phyloP scores from a whole-genome alignment of 108 stramenopile species.

The Cyclotella baltica region DNA sequence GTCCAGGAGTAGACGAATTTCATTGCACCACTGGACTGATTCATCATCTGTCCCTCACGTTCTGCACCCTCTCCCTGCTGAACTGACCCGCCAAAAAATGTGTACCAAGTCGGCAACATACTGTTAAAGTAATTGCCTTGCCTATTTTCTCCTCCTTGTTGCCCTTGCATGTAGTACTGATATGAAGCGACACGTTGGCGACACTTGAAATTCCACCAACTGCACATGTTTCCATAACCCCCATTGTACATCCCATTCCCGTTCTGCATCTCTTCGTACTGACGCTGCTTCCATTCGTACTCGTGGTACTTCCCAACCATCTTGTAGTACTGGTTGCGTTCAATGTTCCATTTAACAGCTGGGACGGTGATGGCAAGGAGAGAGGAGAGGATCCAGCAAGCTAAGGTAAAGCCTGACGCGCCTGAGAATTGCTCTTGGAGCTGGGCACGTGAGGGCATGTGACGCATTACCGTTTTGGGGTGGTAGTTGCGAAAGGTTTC shows the following conservation, averaged over 20 bases:
- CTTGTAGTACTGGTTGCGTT: slow-evolving; percentile 51
- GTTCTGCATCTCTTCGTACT: slow-evolving; percentile 52
- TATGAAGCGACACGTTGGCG: slow-evolving; percentile 27
- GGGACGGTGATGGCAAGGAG: slow-evolving; percentile 53
- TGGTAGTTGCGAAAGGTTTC: background rate
- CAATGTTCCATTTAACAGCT: slow-evolving; percentile 37
- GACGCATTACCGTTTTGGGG: slow-evolving; percentile 7
- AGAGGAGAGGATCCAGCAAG: slow-evolving; percentile 36
- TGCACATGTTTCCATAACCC: slow-evolving; percentile 45
- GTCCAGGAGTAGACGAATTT: slow-evolving; percentile 64
- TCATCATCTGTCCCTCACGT: slow-evolving; percentile 48
- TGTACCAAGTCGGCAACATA: slow-evolving; percentile 54
- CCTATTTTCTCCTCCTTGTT: slow-evolving; percentile 33
- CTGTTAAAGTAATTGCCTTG: slow-evolving; percentile 12
- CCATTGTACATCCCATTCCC: slow-evolving; percentile 30
- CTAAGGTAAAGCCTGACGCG: slow-evolving; percentile 13
- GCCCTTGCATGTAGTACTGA: slow-evolving; percentile 27
- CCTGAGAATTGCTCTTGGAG: slow-evolving; percentile 19
- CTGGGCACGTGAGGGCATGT: slow-evolving; percentile 7
- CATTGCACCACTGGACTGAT: slow-evolving; percentile 33
- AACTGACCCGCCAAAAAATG: slow-evolving; percentile 48
- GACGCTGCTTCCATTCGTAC: slow-evolving; percentile 55
- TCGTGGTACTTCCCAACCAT: slow-evolving; percentile 45
- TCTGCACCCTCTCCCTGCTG: slow-evolving; percentile 41
- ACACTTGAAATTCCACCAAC: slow-evolving; percentile 56